Evolutionary conservation across 805 yeast species (phyloP).

Genomic region (Wickerhamiella dianesei): DNA sequence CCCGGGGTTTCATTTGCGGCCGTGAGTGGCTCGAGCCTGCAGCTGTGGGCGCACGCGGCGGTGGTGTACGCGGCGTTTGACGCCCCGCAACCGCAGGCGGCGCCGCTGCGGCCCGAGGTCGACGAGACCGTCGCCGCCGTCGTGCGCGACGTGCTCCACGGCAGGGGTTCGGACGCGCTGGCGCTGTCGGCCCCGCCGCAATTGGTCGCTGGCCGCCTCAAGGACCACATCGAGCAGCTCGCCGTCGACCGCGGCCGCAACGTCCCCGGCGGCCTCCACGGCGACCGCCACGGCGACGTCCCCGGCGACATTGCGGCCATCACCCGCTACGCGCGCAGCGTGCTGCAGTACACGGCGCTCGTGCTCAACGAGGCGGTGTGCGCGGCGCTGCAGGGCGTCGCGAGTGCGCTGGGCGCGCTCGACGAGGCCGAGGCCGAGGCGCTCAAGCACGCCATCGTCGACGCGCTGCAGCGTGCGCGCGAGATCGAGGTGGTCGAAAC

Average conservation of each 20-base stretch:
- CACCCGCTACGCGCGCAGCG: conserved; percentile 39
- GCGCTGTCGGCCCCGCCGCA: not conserved
- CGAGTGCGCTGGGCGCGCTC: conserved; percentile 35
- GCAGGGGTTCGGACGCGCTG: not conserved
- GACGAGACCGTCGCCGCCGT: not conserved
- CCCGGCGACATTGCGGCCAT: conserved; percentile 35
- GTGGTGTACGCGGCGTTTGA: not conserved
- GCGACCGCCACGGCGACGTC: not conserved
- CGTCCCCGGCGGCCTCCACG: not conserved
- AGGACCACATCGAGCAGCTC: not conserved
- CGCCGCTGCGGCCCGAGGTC: not conserved
- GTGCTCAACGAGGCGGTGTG: conserved; percentile 49
- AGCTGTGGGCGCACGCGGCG: not conserved
- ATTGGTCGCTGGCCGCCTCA: not conserved
- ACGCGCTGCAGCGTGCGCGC: conserved; percentile 9
- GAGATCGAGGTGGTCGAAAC: not conserved
- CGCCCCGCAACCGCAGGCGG: too few species aligned
- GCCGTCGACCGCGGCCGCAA: not conserved
- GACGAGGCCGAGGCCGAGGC: conserved; percentile 38
- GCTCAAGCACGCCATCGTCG: conserved; percentile 36
- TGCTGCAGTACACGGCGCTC: conserved; percentile 55
- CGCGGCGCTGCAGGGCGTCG: conserved; percentile 40
- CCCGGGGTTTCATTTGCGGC: not conserved
- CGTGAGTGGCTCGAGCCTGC: not conserved
- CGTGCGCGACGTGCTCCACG: not conserved